Conservation (phyloP, 345 rosid species). For the Rhizophora mangle region DNA sequence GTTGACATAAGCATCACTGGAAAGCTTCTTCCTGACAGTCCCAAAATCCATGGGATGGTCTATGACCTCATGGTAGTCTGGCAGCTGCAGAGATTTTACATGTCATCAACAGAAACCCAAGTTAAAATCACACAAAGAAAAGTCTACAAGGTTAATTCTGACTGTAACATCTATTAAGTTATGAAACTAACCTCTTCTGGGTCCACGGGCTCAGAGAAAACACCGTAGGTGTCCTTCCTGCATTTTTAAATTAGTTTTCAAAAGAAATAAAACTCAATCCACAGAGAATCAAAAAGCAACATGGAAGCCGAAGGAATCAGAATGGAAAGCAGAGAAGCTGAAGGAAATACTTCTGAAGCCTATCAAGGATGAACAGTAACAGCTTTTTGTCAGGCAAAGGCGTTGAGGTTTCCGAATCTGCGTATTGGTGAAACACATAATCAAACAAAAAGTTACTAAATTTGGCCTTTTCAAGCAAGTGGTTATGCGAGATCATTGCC, state of each 20-base stretch:
- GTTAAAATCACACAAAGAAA: neutral
- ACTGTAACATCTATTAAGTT: neutral
- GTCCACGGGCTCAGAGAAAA: slow-evolving; percentile 32
- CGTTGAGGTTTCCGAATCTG: neutral
- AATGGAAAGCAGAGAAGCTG: neutral
- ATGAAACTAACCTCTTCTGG: slow-evolving; percentile 23
- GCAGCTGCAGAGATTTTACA: slow-evolving; percentile 20
- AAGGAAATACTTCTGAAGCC: slow-evolving; percentile 27
- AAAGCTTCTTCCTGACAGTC: slow-evolving; percentile 27
- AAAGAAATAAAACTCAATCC: neutral
- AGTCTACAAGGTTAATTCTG: neutral
- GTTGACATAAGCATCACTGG: slow-evolving; percentile 13
- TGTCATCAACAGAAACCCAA: slow-evolving; percentile 1
- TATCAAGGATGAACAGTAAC: slow-evolving; percentile 26
- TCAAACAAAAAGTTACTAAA: slow-evolving; percentile 6
- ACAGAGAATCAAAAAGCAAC: neutral
- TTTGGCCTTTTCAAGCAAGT: slow-evolving; percentile 14
- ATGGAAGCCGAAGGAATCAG: neutral
- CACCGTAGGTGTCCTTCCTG: slow-evolving; percentile 36
- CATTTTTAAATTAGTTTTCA: slow-evolving; percentile 1
- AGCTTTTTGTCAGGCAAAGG: slow-evolving; percentile 30
- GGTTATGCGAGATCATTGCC: slow-evolving; percentile 10
- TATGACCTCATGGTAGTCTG: slow-evolving; percentile 31
- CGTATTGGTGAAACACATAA: neutral
- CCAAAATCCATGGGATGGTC: slow-evolving; percentile 33